These are phyloP conservation scores for Ceratocystis colombiana DNA, from an alignment of 2,329 filamentous ascomycete species.

Conservation along the genomic window DNA sequence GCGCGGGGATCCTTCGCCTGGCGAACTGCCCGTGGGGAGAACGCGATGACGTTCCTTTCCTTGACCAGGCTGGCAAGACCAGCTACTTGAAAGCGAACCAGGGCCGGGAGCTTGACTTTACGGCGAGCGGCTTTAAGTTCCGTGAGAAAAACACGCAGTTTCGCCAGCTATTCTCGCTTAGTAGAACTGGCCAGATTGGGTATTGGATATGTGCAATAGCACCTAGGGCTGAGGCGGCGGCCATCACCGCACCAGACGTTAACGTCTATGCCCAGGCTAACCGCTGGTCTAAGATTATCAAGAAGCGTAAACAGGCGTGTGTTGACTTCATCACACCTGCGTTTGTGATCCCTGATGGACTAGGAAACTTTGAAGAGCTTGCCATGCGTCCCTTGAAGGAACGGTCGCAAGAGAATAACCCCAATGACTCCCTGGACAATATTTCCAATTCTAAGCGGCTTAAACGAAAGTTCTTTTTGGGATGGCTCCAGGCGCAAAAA, in stretches of 20 bases:
- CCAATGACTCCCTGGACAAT: not conserved
- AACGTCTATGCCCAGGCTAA: constrained; percentile 18
- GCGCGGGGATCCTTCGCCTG: not conserved
- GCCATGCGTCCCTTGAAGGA: constrained; percentile 21
- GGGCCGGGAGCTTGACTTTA: not conserved
- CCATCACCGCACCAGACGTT: constrained; percentile 14
- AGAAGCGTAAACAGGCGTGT: constrained; percentile 19
- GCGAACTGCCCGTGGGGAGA: constrained; percentile 19
- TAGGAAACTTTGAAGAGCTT: constrained; percentile 29
- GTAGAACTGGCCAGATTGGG: constrained; percentile 37
- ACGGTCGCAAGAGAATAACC: not conserved
- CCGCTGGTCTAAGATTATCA: constrained; percentile 20
- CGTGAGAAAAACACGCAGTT: constrained; percentile 34
- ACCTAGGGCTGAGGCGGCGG: constrained; percentile 18
- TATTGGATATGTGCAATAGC: constrained; percentile 34
- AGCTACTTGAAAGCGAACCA: not conserved
- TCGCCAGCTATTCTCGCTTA: constrained; percentile 40
- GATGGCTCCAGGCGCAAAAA: constrained; percentile 10
- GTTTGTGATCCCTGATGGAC: constrained; percentile 35
- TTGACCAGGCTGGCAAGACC: not conserved
- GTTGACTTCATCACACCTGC: constrained; percentile 29
- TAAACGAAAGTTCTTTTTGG: constrained; percentile 20
- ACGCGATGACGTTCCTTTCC: constrained; percentile 17
- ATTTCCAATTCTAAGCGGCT: not conserved
- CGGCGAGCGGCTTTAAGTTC: constrained; percentile 31